Conservation (phyloP, 345 rosid species). For the Syzygium grande region DNA sequence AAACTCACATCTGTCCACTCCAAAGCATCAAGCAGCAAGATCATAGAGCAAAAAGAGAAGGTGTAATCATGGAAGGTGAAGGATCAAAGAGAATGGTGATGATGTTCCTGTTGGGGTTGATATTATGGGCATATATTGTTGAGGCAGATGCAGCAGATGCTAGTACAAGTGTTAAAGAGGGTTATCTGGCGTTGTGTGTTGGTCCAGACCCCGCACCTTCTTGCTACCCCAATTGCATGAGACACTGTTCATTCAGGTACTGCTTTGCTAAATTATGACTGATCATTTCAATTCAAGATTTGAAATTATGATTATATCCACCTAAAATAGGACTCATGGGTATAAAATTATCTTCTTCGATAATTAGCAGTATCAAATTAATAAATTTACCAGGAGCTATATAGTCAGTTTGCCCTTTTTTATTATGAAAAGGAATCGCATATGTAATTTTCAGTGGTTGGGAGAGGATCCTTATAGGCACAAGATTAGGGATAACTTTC, state of each 20-base stretch:
- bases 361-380: too few species aligned
- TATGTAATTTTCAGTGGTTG: neutral
- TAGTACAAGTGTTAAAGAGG: neutral
- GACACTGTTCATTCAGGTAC: neutral
- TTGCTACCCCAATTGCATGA: neutral
- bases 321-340: neutral
- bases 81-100: neutral
- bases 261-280: neutral
- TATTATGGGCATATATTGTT: neutral
- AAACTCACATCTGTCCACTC: neutral
- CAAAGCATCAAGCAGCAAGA: neutral
- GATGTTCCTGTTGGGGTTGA: neutral
- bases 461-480: neutral
- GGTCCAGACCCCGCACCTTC: fast-evolving
- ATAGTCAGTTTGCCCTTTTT: neutral
- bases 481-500: neutral
- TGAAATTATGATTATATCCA: neutral
- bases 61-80: neutral
- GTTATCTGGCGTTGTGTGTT: neutral
- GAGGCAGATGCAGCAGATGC: neutral
- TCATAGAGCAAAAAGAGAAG: neutral
- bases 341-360: neutral
- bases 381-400: neutral
- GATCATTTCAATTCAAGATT: neutral
- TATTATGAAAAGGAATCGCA: neutral